These are phyloP conservation scores for Diplodia corticola DNA, from an alignment of 2,329 filamentous ascomycete species.

Conservation along the genomic window DNA sequence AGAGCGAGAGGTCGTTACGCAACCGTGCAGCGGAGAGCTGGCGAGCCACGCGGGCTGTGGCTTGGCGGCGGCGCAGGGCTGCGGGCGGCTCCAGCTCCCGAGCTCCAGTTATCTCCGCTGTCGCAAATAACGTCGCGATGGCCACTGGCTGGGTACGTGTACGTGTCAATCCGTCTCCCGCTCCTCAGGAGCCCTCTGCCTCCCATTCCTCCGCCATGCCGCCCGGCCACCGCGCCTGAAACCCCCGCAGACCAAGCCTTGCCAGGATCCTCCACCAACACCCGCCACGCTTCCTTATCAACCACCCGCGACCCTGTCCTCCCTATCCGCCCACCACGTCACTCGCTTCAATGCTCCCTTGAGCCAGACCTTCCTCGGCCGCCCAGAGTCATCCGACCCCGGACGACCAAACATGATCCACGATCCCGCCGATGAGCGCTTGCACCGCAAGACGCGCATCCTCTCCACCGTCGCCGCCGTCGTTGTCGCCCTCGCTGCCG, in stretches of 20 bases:
- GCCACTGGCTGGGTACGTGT: conserved; percentile 7
- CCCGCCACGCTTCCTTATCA: conserved; percentile 5
- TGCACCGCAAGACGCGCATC: conserved; percentile 66
- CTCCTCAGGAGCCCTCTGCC: conserved; percentile 4
- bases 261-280: neutral
- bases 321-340: neutral
- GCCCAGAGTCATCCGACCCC: conserved; percentile 14
- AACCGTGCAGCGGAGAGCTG: conserved; percentile 6
- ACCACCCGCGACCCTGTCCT: neutral
- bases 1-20: conserved; percentile 13
- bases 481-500: conserved; percentile 81
- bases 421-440: conserved; percentile 42
- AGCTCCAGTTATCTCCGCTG: conserved; percentile 21
- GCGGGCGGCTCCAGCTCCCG: conserved; percentile 6
- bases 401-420: conserved; percentile 14
- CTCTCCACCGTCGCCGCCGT: conserved; percentile 85
- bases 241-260: neutral
- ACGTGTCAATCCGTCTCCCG: conserved; percentile 19
- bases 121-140: conserved; percentile 16
- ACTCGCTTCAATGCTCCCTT: conserved; percentile 12
- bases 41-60: conserved; percentile 6
- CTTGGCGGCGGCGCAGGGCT: conserved; percentile 14
- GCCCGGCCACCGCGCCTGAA: neutral
- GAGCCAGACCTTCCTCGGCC: neutral
- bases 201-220: neutral